phyloP scores from a whole-genome alignment of 768 basidiomycete species.

The Suillus placidus region DNA sequence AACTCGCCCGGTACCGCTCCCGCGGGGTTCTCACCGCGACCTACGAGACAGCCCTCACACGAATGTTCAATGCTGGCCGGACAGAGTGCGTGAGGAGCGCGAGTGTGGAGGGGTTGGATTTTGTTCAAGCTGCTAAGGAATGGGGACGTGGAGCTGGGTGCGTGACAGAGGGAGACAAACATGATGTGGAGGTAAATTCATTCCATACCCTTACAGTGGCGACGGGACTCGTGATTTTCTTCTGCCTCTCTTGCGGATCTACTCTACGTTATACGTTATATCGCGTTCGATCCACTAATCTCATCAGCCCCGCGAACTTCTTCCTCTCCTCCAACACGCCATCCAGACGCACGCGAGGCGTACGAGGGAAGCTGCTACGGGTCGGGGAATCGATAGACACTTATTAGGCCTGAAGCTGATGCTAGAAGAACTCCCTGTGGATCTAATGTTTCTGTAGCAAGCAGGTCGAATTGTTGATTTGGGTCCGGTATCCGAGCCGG shows the following conservation, averaged over 20 bases:
- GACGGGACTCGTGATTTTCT: slow-evolving; percentile 1
- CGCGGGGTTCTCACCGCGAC: slow-evolving; percentile 81
- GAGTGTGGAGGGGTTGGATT: slow-evolving; percentile 60
- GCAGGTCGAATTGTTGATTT: slow-evolving; percentile 26
- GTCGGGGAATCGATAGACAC: slow-evolving; percentile 88
- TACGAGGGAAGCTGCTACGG: slow-evolving; percentile 77
- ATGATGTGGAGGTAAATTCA: background rate
- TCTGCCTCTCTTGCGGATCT: no score
- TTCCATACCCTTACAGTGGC: background rate
- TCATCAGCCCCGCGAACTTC: slow-evolving; percentile 30
- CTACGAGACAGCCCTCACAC: slow-evolving; percentile 91
- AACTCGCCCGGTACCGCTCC: slow-evolving; percentile 87
- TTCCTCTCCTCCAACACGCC: slow-evolving; percentile 64
- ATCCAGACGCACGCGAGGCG: slow-evolving; percentile 69
- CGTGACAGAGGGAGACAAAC: no score
- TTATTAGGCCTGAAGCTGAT: slow-evolving; percentile 81
- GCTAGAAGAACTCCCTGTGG: slow-evolving; percentile 37
- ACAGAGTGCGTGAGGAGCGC: slow-evolving; percentile 84
- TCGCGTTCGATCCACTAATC: slow-evolving; percentile 13
- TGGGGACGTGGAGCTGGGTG: background rate
- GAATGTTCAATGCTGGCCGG: slow-evolving; percentile 83
- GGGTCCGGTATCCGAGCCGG: slow-evolving; percentile 26
- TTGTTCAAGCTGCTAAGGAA: slow-evolving; percentile 23
- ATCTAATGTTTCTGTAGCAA: slow-evolving; percentile 25
- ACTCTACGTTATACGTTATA: no score